phyloP scores from a whole-genome alignment of 2,329 filamentous ascomycete genomes.

The Fusarium buharicum region DNA sequence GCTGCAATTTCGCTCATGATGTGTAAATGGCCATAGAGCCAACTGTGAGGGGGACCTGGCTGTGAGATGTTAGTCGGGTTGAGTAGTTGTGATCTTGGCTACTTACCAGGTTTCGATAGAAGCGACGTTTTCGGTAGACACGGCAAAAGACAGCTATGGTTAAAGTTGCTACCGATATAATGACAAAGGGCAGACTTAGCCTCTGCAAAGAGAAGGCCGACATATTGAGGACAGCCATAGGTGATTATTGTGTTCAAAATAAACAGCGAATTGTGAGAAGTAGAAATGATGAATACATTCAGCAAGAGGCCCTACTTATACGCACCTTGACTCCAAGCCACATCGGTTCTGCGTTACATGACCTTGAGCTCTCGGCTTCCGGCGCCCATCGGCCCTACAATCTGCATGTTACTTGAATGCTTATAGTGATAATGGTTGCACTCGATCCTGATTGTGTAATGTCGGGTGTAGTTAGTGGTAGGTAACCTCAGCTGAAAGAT shows the following conservation, averaged over 20 bases:
- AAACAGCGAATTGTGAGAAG: rapidly evolving
- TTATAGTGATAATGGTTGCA: too few relatives aligned
- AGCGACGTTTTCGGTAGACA: conserved; percentile 18
- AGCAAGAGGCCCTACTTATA: conserved; percentile 1
- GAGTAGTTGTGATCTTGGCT: too few relatives aligned
- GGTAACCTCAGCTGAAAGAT: too few relatives aligned
- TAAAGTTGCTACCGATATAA: neutral
- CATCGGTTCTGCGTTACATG: neutral
- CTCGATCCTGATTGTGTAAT: neutral
- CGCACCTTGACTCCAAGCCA: too few relatives aligned
- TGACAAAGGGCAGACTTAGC: neutral
- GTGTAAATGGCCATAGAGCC: conserved; percentile 23
- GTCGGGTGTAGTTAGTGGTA: too few relatives aligned
- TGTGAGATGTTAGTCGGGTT: neutral
- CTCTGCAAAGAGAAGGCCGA: neutral
- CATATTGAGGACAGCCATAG: neutral
- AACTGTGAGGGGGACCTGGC: conserved; percentile 27
- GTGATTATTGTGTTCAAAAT: too few relatives aligned
- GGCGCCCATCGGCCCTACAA: neutral
- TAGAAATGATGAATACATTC: neutral
- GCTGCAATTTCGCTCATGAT: conserved; percentile 7
- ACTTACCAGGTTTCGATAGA: conserved; percentile 21
- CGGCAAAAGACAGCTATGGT: neutral
- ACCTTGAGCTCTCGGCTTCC: neutral
- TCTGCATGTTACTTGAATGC: too few relatives aligned